phyloP scores from a whole-genome alignment of 139 green algal genomes.

The Raphidocelis subcapitata region DNA sequence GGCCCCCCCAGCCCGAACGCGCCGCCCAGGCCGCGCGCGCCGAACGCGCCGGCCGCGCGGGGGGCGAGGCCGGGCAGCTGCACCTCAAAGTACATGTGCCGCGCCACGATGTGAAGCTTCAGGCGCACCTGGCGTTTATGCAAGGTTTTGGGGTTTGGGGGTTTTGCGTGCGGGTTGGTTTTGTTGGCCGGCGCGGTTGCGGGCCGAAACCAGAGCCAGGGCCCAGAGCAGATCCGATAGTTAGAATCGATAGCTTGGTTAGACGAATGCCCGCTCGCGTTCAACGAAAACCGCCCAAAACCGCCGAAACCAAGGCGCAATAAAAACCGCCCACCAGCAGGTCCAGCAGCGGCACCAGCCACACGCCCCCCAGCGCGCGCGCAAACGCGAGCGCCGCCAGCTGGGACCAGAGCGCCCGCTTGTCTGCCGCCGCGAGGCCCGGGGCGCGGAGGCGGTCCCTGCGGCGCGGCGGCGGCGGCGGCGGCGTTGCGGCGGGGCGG shows the following conservation, averaged over 20 bases:
- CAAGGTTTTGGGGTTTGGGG: no score
- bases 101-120: constrained; percentile 78
- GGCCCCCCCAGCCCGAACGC: background rate
- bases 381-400: constrained; percentile 23
- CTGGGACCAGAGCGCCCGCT: constrained; percentile 29
- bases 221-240: no score
- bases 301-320: no score
- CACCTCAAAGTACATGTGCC: constrained; percentile 71
- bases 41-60: background rate
- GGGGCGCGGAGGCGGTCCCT: constrained; percentile 6
- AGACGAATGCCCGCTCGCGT: no score
- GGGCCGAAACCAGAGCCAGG: no score
- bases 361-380: constrained; percentile 27
- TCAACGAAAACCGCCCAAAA: no score
- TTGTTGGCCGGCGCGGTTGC: no score
- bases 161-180: no score
- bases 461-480: no score
- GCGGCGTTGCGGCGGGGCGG: no score
- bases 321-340: constrained; percentile 63
- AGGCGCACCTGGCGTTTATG: constrained; percentile 35
- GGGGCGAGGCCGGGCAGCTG: constrained; percentile 32
- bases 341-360: constrained; percentile 67
- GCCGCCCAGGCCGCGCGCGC: background rate
- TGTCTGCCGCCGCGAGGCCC: constrained; percentile 4
- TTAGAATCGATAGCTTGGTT: no score